Evolutionary conservation across 768 basidiomycete genomes (phyloP).

Genomic region (Boletus pseudopeckii): DNA sequence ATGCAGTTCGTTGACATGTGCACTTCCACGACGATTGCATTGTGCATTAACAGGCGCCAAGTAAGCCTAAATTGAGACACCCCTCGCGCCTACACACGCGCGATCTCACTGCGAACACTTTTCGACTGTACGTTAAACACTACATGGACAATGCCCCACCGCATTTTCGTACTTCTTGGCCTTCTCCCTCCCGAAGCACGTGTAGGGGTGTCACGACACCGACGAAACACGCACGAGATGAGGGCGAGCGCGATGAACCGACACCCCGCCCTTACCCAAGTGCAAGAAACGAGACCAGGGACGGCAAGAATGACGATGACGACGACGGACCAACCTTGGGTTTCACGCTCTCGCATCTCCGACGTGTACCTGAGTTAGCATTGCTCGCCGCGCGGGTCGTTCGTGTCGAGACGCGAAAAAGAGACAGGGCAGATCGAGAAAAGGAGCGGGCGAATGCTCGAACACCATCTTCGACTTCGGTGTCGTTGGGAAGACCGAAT

Average conservation of each 20-base stretch:
- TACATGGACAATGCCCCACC: conserved; percentile 62
- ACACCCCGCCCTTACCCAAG: conserved; percentile 7
- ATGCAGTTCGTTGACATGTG: neutral
- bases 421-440: conserved; percentile 46
- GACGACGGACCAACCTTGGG: conserved; percentile 32
- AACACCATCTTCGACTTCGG: neutral
- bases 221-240: conserved; percentile 31
- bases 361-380: conserved; percentile 71
- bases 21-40: neutral
- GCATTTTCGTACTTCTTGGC: neutral
- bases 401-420: conserved; percentile 53
- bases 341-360: conserved; percentile 71
- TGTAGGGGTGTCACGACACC: conserved; percentile 22
- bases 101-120: conserved; percentile 68
- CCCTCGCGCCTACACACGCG: conserved; percentile 63
- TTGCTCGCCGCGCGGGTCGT: conserved; percentile 64
- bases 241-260: conserved; percentile 4
- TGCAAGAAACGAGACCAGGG: neutral
- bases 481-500: neutral
- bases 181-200: conserved; percentile 2
- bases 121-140: conserved; percentile 74
- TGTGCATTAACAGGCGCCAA: neutral
- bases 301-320: neutral
- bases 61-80: conserved; percentile 57
- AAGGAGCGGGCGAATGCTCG: conserved; percentile 22